Base-by-base conservation (phyloP, 2,329 filamentous ascomycete species). In the Dothiorella sarmentorum region DNA sequence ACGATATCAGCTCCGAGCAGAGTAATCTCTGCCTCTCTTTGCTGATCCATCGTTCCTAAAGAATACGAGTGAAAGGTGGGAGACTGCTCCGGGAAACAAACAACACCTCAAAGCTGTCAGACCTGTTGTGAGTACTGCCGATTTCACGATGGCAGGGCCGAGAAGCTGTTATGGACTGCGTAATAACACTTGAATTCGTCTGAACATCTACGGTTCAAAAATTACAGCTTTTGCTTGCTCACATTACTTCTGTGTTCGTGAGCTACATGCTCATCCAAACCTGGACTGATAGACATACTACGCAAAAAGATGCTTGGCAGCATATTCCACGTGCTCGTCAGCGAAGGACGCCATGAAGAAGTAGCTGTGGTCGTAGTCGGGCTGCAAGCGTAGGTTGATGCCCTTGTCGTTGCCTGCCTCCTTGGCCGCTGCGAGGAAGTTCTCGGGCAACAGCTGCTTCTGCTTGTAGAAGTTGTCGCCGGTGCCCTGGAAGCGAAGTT, bases 381-480 rank as follows among this genome's bases (percentile, higher is more conserved):
- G 82, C 72, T 96, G 93, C 79, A 93, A 94, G 68, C 93, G 84
- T 63, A 97, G 76, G 56, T 84, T 84, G 62, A 97, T 77, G 9
- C 88, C 89, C 60, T 84, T 80, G 61, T 80, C 77, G 55, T 91
- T 81, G 18, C 90, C 90, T 24, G 85, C 83, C 64, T 88, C 86
- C 76, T 90, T 86, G 60, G 87, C 91, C 11, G 89, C 92, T 67
- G 85, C 82, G 64, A 88, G 84, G 56, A 99, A 85, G 75, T 97
- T 97, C 81, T 99, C 94, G 0, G 93, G 94, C 40, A 97, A 82
- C 59, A 99, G 81, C 76, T 99, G 94, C 45, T 85, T 85, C 73
- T 95, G 86, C 79, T 96, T 93, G 79, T 97, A 97, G 75, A 97
- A 99, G 76, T 93, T 91, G 79, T 99, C 94, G 22, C 85, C 91